phyloP scores from a whole-genome alignment of 106 monocot genomes.

The Dendrobium nobile region DNA sequence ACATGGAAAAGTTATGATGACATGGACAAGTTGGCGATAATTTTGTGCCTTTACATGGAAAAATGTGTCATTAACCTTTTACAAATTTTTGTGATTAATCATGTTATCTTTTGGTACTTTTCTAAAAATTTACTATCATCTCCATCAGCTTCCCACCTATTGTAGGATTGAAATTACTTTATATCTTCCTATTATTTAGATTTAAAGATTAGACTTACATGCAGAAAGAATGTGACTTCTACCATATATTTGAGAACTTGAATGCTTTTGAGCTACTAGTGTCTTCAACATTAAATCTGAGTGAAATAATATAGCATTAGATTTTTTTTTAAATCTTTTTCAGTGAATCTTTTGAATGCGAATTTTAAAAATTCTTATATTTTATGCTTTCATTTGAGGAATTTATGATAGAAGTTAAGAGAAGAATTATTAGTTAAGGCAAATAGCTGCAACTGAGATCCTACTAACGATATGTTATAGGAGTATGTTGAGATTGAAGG shows the following conservation, averaged over 20 bases:
- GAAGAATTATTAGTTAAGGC: too few relatives aligned
- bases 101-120: background rate
- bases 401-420: background rate
- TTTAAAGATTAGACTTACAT: background rate
- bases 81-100: too few relatives aligned
- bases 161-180: background rate
- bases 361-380: background rate
- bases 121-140: background rate
- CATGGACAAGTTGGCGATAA: too few relatives aligned
- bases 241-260: slow-evolving; percentile 85
- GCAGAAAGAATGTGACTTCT: slow-evolving; percentile 23
- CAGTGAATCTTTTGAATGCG: too few relatives aligned
- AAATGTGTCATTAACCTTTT: too few relatives aligned
- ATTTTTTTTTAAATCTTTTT: background rate
- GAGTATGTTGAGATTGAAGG: slow-evolving; percentile 88
- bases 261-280: slow-evolving; percentile 63
- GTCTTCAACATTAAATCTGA: slow-evolving; percentile 50
- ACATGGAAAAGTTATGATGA: too few relatives aligned
- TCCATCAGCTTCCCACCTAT: too few relatives aligned
- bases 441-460: background rate
- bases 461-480: slow-evolving; percentile 20
- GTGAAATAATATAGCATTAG: slow-evolving; percentile 4
- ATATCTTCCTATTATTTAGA: background rate
- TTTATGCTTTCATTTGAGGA: background rate
- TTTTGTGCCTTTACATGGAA: too few relatives aligned